Base-by-base conservation (phyloP, 2,329 filamentous ascomycete genomes). In the Ophidiomyces ophidiicola region DNA sequence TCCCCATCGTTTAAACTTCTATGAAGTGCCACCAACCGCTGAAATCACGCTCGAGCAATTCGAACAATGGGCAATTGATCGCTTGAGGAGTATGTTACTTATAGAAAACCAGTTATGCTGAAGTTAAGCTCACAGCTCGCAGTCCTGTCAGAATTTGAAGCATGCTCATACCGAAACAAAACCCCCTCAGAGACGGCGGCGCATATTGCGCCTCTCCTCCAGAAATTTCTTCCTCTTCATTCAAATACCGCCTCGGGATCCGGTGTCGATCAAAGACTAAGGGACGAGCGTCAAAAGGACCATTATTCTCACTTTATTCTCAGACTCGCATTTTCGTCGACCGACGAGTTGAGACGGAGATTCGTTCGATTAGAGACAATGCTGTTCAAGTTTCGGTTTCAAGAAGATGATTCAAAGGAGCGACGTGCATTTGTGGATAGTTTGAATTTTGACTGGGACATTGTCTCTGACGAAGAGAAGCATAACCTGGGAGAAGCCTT, bases 281-380 rank as follows among this genome's bases (percentile, higher is more conserved):
- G 74, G 17, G 63, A 74, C 23, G 84, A 98, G 63, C 74, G 88
- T 19, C 82, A 88, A 59, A 92, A 90, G 57, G 90, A 98, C 52
- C 90, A 98, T 62, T 98, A 96, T 63, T 90, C 83, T 41, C 90
- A 98, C 61, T 98, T 94, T 58, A 98, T 96, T 45, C 73, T 98
- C 4, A 78, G 90, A 0, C 74, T 98, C 30, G 90, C 90, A 1
- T 98, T 98, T 55, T 78, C 87, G 0, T 78, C 81, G 2, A 94
- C 88, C 0, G 86, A 94, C 55, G 90, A 98, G 53, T 68, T 96
- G 25, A 78, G 90, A 29, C 74, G 82, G 46, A 78, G 90, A 17
- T 98, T 96, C 55, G 74, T 78, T 3, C 76, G 87, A 24, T 76
- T 92, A 3, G 90, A 98, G 62, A 83, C 82, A 0, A 83, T 82